Base-by-base conservation (phyloP, 805 yeast genomes). In the Myxozyma sirexii region DNA sequence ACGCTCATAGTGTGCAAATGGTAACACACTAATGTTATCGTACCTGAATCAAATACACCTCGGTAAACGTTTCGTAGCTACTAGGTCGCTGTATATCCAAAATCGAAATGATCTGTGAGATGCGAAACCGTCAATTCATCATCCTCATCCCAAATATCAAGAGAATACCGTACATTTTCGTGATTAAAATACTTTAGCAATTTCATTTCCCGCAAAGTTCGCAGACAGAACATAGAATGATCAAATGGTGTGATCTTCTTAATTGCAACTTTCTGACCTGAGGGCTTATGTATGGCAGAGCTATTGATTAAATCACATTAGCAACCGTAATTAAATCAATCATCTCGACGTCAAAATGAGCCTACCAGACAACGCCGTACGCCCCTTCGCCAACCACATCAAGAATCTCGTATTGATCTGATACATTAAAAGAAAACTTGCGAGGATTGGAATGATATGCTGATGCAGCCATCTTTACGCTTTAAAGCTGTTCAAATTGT, bases 311-410 rank as follows among this genome's bases (percentile, higher is more conserved):
- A 19, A 15, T 10, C 8, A 19, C 29, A 27, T 47, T 23, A 46
- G 39, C 46, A 27, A 33, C 21, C 29, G n/a, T 33, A 8, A 7
- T 24, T 23, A 4, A 7, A 41, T 6, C 35, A 44, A n/a, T 15
- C 26, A 7, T n/a, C 33, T 24, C 15, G 15, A 24, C 15, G 5
- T n/a, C 12, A 24, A 12, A 15, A 21, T 12, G 4, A 31, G 29
- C 67, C 19, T 27, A 63, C 69, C 70, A 76, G 10, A 93, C 98
- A 12, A 92, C 84, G 4, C 98, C 98, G 71, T 93, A 93, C 0
- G 98, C 97, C 19, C 98, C 98, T 74, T 91, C 96, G 7, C 98
- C 98, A 1, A 93, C 85, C 15, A 93, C 82, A 66, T 89, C 90
- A 53, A 86, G 79, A 48, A 93, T 84, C 72, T 90, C 90, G 74